phyloP scores from a whole-genome alignment of 2,329 filamentous ascomycete species.

The Pseudogymnoascus sp. region DNA sequence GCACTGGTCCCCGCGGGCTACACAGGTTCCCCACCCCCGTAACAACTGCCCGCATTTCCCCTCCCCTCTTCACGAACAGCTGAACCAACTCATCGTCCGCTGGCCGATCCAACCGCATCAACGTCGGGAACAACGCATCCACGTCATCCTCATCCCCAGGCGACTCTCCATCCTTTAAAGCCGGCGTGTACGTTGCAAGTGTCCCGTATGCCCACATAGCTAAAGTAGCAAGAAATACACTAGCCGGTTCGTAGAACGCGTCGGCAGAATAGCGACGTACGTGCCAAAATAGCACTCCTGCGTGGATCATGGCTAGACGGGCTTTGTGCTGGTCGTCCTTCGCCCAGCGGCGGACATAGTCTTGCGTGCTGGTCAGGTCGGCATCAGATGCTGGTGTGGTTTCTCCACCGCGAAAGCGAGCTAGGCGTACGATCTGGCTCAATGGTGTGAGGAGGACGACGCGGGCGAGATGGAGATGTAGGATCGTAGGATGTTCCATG shows the following conservation, averaged over 20 bases:
- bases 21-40: conserved; percentile 47
- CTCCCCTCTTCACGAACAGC: conserved; percentile 44
- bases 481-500: conserved; percentile 37
- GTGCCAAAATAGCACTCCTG: conserved; percentile 46
- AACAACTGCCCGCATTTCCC: conserved; percentile 43
- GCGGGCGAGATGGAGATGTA: conserved; percentile 37
- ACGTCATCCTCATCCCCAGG: conserved; percentile 13
- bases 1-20: conserved; percentile 30
- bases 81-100: conserved; percentile 53
- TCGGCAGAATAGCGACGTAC: conserved; percentile 41
- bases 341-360: conserved; percentile 40
- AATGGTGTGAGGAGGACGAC: conserved; percentile 35
- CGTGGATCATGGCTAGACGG: conserved; percentile 48
- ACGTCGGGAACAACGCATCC: conserved; percentile 30
- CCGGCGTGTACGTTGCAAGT: not conserved
- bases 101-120: conserved; percentile 48
- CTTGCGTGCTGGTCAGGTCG: conserved; percentile 23
- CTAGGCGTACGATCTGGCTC: conserved; percentile 19
- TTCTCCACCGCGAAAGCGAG: conserved; percentile 11
- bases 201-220: conserved; percentile 39
- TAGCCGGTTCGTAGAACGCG: conserved; percentile 41
- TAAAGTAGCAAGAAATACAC: conserved; percentile 39
- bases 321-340: conserved; percentile 47
- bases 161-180: not conserved
- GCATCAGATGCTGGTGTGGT: not conserved